Percentiles rank a stretch among this genome's conserved stretches.
Evolutionary conservation across 179 eudicot genomes (phyloP).

Genomic region (Sideroxylon spinosum): DNA sequence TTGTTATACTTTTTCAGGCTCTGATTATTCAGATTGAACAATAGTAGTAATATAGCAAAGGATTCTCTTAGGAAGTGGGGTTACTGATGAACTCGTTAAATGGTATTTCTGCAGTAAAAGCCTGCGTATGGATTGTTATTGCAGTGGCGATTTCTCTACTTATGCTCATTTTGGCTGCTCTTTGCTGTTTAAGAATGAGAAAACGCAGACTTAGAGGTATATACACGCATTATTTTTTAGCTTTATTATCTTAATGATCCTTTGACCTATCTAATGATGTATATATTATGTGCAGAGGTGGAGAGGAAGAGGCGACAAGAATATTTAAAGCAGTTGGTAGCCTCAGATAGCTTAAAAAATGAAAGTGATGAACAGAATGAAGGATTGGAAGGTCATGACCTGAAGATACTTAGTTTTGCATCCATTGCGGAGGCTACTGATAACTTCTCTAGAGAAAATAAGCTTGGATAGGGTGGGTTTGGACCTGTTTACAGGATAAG

Average conservation of each 20-base stretch:
- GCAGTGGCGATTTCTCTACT: conserved; percentile 14
- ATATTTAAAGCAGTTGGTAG: conserved; percentile 16
- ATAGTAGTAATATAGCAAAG: too few relatives aligned
- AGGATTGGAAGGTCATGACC: conserved; percentile 17
- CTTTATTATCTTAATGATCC: background rate
- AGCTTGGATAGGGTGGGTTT: conserved; percentile 37
- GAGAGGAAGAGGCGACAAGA: conserved; percentile 13
- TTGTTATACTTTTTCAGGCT: too few relatives aligned
- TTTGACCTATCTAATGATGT: background rate
- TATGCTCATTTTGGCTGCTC: background rate
- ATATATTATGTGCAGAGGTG: conserved; percentile 8
- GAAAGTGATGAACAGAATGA: conserved; percentile 10
- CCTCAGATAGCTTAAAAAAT: conserved; percentile 16
- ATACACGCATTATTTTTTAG: background rate
- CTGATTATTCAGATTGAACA: too few relatives aligned
- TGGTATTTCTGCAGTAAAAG: conserved; percentile 14
- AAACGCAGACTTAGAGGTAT: conserved; percentile 16
- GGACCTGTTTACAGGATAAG: conserved; percentile 31
- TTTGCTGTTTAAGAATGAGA: conserved; percentile 3
- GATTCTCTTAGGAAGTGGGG: too few relatives aligned
- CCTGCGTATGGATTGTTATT: conserved; percentile 18
- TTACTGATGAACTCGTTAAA: background rate
- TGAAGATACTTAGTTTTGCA: conserved; percentile 21
- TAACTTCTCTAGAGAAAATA: conserved; percentile 25
- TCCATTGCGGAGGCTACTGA: conserved; percentile 22